Conservation (phyloP, 2,329 filamentous ascomycete genomes). For the Colletotrichum musicola region DNA sequence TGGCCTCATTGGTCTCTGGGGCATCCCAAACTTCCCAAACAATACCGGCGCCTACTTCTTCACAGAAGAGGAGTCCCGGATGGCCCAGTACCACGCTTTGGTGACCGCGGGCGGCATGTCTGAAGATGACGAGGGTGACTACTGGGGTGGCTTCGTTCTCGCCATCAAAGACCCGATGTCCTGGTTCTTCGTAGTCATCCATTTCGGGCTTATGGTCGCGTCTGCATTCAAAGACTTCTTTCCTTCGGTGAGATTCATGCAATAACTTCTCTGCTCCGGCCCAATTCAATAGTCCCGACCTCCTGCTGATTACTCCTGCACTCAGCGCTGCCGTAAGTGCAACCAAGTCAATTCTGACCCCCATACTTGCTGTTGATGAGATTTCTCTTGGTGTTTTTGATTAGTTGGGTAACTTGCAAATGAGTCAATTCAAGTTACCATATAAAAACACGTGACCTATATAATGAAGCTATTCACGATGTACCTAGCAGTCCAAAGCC, state of each 20-base stretch:
- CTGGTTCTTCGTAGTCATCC: constrained; percentile 52
- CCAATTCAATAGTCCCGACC: no score
- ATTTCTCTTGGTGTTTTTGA: no score
- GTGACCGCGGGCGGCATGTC: constrained; percentile 51
- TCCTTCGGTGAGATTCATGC: constrained; percentile 48
- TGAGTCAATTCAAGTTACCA: no score
- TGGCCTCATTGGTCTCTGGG: constrained; percentile 48
- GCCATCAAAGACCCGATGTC: constrained; percentile 52
- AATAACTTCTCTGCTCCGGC: no score
- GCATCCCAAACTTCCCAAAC: constrained; percentile 53
- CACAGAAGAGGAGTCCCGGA: constrained; percentile 53
- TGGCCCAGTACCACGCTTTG: constrained; percentile 52
- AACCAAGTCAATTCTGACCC: no score
- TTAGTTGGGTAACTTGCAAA: no score
- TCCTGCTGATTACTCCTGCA: constrained; percentile 48
- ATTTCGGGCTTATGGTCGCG: constrained; percentile 58
- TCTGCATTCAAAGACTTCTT: constrained; percentile 58
- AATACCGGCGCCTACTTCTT: constrained; percentile 49
- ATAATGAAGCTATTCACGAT: no score
- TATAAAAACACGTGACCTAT: no score
- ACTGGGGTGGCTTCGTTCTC: constrained; percentile 52
- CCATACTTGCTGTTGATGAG: no score
- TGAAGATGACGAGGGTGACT: constrained; percentile 54
- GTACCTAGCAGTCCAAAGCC: no score
- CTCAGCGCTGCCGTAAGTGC: no score